Evolutionary conservation across 225 moss, liverwort and hornwort species (phyloP), one percentile per base, ranked within the genome.

Genomic region (Sphagnum contortum): DNA sequence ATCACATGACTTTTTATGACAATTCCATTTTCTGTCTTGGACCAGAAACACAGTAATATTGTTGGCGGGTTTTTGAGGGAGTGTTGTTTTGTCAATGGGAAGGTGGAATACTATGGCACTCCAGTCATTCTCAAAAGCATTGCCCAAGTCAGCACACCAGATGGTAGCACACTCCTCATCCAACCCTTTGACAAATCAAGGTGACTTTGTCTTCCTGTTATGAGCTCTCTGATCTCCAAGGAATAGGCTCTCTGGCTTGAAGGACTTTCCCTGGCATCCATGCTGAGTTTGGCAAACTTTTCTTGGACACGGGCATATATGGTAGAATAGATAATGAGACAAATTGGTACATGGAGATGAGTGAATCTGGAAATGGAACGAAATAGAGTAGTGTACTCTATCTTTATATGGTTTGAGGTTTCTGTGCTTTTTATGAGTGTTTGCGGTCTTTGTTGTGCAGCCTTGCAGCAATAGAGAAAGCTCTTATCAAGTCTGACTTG

Each of bases 131-230:
- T 98, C 44, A 93, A 88, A 67, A 98, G 93, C 82, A 89, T 98
- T 69, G 93, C 93, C 49, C 98, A 98, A 89, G 71, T 98, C 64
- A 82, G 70, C 70, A 91, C 93, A 69, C 89, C 91, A 64, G 98
- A 98, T 75, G 91, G 89, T 59, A 93, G 89, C 75, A 98, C 93
- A 8, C 85, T 98, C 61, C 84, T 98, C 3, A 64, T 98, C 65
- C 75, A 84, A 73, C 98, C 98, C 70, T 93, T 91, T 61, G 98
- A 98, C 69, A 98, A 98, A 70, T 89, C 96, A 70, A 93, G 96
- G 96, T 92, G 45, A 64, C 62, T 73, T 59, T 68, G 49, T 8
- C 29, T 29, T 29, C 29, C 29, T 49, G 49, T 10, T 12, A 65
- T 11, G 9, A 12, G 48, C 5, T 29, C 53, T 44, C 8, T 9